Conservation (phyloP, 352 stramenopile species). For the Peronospora destructor region DNA sequence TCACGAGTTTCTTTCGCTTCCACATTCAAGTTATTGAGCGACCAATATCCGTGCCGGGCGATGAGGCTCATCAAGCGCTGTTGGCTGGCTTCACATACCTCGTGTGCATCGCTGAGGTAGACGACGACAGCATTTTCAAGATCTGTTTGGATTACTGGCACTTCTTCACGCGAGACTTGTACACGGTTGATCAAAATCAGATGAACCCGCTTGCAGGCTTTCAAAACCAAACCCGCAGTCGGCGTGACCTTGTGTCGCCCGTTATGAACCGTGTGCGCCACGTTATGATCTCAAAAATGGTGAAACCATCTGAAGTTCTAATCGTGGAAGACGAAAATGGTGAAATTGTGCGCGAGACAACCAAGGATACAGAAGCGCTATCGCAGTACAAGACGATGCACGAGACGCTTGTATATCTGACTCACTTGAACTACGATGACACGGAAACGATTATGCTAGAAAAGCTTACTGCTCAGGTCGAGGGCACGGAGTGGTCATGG, state of each 20-base stretch:
- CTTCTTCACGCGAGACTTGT: slow-evolving; percentile 94
- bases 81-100: slow-evolving; percentile 91
- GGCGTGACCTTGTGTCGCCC: slow-evolving; percentile 61
- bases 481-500: slow-evolving; percentile 88
- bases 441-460: slow-evolving; percentile 99
- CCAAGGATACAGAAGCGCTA: slow-evolving; percentile 98
- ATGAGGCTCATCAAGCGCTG: slow-evolving; percentile 88
- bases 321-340: slow-evolving; percentile 99
- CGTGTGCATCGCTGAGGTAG: slow-evolving; percentile 87
- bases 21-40: slow-evolving; percentile 94
- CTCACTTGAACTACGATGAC: slow-evolving; percentile 98
- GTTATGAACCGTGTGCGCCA: slow-evolving; percentile 93
- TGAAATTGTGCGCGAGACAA: slow-evolving; percentile 94
- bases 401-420: slow-evolving; percentile 98
- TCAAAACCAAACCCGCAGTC: slow-evolving; percentile 43
- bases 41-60: slow-evolving; percentile 56
- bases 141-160: slow-evolving; percentile 99
- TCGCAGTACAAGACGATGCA: slow-evolving; percentile 99
- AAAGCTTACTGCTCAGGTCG: slow-evolving; percentile 92
- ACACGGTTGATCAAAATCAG: slow-evolving; percentile 87
- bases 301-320: slow-evolving; percentile 99
- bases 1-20: slow-evolving; percentile 91
- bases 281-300: slow-evolving; percentile 99
- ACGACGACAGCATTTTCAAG: slow-evolving; percentile 96
- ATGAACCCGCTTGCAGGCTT: slow-evolving; percentile 53